phyloP scores from a whole-genome alignment of 176 grass and related monocot genomes.

The Aechmea fasciata region DNA sequence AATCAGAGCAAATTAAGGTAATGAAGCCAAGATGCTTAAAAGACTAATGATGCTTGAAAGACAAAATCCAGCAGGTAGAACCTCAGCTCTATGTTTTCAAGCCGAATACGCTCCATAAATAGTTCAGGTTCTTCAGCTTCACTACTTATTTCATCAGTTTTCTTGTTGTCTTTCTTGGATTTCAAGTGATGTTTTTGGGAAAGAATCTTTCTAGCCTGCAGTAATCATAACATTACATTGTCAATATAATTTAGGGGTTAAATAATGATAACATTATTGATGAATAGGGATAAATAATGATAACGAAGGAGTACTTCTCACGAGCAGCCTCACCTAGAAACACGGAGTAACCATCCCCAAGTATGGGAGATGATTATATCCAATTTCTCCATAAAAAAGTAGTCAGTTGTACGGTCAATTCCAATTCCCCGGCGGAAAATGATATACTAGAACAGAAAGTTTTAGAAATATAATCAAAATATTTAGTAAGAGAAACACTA shows the following conservation, averaged over 20 bases:
- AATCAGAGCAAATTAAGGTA: conserved; percentile 5
- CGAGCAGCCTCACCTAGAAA: conserved; percentile 39
- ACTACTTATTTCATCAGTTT: conserved; percentile 41
- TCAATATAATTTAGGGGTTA: neutral
- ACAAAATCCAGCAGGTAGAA: conserved; percentile 15
- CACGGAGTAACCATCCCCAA: conserved; percentile 63
- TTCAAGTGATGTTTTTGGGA: conserved; percentile 22
- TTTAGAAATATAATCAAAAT: neutral
- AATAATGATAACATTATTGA: neutral
- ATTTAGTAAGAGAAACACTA: neutral
- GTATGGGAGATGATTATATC: conserved; percentile 71
- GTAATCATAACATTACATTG: neutral
- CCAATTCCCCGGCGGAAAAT: conserved; percentile 88
- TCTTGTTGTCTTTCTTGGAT: conserved; percentile 47
- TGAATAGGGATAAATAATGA: neutral
- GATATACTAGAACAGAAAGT: conserved; percentile 50
- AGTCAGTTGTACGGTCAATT: conserved; percentile 62
- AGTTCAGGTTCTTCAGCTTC: conserved; percentile 41
- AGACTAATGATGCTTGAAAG: conserved; percentile 4
- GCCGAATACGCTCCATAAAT: conserved; percentile 60
- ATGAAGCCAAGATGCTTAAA: conserved; percentile 5
- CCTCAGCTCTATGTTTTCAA: conserved; percentile 92
- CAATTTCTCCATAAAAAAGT: conserved; percentile 86
- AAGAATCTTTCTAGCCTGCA: conserved; percentile 58
- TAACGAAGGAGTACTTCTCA: neutral